Conservation (phyloP, 495 filamentous ascomycete genomes). For the Penicillium samsonianum region DNA sequence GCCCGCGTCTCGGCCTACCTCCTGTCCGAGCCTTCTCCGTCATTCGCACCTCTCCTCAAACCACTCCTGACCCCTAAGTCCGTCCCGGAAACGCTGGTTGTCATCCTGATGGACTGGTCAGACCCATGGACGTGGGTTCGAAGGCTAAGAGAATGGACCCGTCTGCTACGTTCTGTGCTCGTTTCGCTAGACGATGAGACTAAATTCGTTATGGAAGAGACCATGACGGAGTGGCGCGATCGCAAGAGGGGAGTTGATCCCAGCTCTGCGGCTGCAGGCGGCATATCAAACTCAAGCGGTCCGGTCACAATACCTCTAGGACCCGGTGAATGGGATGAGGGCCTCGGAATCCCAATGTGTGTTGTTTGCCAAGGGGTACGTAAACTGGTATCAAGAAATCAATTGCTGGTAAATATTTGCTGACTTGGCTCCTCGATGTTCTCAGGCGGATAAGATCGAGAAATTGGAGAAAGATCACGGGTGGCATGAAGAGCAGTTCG, state of each 20-base stretch:
- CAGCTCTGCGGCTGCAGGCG: constrained; percentile 38
- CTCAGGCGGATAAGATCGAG: constrained; percentile 85
- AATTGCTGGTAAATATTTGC: constrained; percentile 9
- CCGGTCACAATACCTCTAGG: constrained; percentile 74
- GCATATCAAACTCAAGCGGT: constrained; percentile 52
- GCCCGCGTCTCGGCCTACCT: constrained; percentile 91
- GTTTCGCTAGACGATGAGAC: constrained; percentile 72
- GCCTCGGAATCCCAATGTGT: constrained; percentile 82
- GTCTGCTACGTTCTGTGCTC: constrained; percentile 73
- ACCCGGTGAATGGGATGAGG: constrained; percentile 93
- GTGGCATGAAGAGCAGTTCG: constrained; percentile 94
- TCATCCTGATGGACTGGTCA: constrained; percentile 89
- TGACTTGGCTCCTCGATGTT: constrained; percentile 21
- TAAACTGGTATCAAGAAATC: constrained; percentile 2
- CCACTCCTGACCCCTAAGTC: constrained; percentile 84
- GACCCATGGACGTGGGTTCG: constrained; percentile 91
- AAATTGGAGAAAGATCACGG: constrained; percentile 79
- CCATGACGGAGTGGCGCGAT: constrained; percentile 64
- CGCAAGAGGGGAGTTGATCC: constrained; percentile 49
- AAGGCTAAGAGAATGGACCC: constrained; percentile 83
- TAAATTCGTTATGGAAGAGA: constrained; percentile 80
- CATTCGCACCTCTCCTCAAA: constrained; percentile 80
- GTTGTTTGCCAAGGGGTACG: constrained; percentile 91
- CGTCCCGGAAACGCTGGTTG: constrained; percentile 82
- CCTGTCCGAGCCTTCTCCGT: constrained; percentile 75